Evolutionary conservation across 371 early-diverging fungal genomes (phyloP), one percentile per base, ranked within the genome.

Genomic region (Mucor saturninus): DNA sequence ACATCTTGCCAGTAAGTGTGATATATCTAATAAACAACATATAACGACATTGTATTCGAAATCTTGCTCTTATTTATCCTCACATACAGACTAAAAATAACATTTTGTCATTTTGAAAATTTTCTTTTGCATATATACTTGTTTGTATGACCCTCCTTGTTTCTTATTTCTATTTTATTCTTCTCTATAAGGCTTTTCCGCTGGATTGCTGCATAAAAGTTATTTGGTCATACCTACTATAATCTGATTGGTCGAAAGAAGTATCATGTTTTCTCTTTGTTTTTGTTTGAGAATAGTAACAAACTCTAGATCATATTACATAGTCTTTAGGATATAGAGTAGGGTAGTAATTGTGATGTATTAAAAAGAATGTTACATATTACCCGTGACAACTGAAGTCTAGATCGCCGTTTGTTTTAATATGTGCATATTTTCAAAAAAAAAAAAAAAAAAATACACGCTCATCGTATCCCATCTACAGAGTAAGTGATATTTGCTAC

Each of bases 231-330:
- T 46, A 46, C 46, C 21, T 15, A 45, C 42, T 13, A 2, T 45
- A 3, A 15, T 45, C 21, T 46, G 46, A 46, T 46, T 46, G 46
- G 46, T 46, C 21, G 21, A 8, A 21, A 21, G 21, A 46, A 21
- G 4, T 21, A 21, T 46, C 15, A 46, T 46, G 7, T 8, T 21
- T 21, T 46, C 8, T 46, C 21, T 46, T 21, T 26, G 5, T 21
- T 21, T 46, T 46, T 46, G 26, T 46, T 46, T 46, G 46, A 46
- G 46, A 8, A 46, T 46, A 46, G 46, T 46, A 46, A 46, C 46
- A 46, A 46, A 46, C 46, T 46, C 43, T 14, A 43, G 46, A 46
- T 46, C 46, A 46, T 46, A 46, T 46, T 45, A 45, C 15, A 45
- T 21, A 8, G 21, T 8, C 43, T 43, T n/a, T n/a, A 14, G 15